phyloP scores from a whole-genome alignment of 371 early-diverging fungal genomes.

The Rhizopus delemar region DNA sequence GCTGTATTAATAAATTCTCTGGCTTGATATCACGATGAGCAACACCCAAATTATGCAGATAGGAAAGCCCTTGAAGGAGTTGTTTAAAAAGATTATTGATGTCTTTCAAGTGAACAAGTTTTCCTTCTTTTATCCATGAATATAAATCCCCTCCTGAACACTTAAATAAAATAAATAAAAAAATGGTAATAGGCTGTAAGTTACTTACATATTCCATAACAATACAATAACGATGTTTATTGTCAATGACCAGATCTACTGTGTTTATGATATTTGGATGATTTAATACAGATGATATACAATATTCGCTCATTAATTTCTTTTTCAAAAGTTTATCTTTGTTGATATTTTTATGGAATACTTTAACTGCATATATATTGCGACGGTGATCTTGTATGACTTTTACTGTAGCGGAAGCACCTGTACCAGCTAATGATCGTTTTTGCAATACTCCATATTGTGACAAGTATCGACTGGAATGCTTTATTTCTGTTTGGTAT shows the following conservation, averaged over 20 bases:
- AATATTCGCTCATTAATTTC: constrained; percentile 72
- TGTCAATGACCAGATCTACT: constrained; percentile 64
- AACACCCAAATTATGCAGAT: constrained; percentile 93
- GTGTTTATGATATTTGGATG: constrained; percentile 75
- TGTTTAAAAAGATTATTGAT: constrained; percentile 72
- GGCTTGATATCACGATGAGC: constrained; percentile 86
- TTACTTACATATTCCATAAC: constrained; percentile 68
- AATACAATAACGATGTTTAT: constrained; percentile 54
- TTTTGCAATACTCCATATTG: constrained; percentile 23
- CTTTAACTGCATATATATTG: constrained; percentile 46
- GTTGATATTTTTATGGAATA: constrained; percentile 64
- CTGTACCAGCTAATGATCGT: constrained; percentile 22
- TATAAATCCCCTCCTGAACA: constrained; percentile 70
- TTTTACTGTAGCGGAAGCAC: constrained; percentile 29
- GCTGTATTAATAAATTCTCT: constrained; percentile 91
- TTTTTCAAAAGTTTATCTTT: constrained; percentile 59
- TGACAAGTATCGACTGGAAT: neutral
- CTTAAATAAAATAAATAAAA: constrained; percentile 21
- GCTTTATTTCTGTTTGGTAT: neutral
- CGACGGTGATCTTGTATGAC: neutral
- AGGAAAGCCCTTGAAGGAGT: constrained; percentile 91
- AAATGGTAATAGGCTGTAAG: neutral
- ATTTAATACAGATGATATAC: constrained; percentile 61
- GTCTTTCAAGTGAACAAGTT: constrained; percentile 43
- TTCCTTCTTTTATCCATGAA: constrained; percentile 41